Evolutionary conservation across 306 rosid species (phyloP), one percentile per base, ranked within the genome.

Genomic region (Fagus sylvatica): DNA sequence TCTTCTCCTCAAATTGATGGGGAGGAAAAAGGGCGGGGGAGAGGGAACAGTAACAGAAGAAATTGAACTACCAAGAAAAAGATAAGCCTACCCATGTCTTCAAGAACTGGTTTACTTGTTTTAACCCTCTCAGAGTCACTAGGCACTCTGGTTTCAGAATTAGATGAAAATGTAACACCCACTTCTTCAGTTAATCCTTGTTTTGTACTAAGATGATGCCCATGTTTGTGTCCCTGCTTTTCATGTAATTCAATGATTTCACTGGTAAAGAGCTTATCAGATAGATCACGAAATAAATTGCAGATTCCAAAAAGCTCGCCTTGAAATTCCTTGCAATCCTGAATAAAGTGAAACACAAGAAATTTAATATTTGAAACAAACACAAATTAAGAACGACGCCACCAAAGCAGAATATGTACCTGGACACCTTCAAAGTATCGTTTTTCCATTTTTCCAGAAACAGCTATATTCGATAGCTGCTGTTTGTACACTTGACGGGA

Each of bases 371-470:
- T 57, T 39, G 57, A 78, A 79, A 71, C 1, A 10, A 19, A 73
- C 49, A 53, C 13, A 28, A 34, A 19, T 30, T 43, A 70, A 71
- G 64, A 77, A 41, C 33, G 57, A 56, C 4, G 28, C 77, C 7
- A 39, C 64, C 37, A 46, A 75, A 66, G 36, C 76, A 85, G 72
- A 72, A 32, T 40, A 75, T 42, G 71, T 82, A 90, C 97, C 97
- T 94, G 98, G 72, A 94, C 98, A 74, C 98, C 98, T 87, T 94
- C 97, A 76, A 94, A 94, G 84, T 94, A 94, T 49, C 98, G 86
- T 74, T 90, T 94, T 84, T 94, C 98, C 88, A 90, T 88, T 79
- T 94, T 92, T 69, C 98, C 98, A 55, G 98, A 92, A 80, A 92
- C 90, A 22, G 97, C 97, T 72, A 94, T 94, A 78, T 92, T 94